A percentile compares a stretch with the other conserved stretches of the same genome.
Evolutionary conservation across 257 asterid genomes (phyloP).

Genomic region (Ajuga chamaepitys): DNA sequence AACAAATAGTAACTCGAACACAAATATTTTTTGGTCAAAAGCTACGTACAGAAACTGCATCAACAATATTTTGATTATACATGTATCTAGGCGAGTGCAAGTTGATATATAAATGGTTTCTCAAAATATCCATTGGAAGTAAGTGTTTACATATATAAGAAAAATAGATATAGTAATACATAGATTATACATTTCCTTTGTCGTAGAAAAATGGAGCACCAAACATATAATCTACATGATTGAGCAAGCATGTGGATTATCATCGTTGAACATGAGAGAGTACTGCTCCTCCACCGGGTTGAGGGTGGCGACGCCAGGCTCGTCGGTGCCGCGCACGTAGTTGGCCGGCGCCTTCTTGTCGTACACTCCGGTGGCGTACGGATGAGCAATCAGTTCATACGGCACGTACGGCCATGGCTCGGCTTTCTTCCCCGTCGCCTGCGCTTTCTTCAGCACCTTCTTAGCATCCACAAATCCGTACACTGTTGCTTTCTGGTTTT

Average conservation of each 20-base stretch:
- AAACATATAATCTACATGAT: conserved; percentile 62
- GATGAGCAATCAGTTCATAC: conserved; percentile 59
- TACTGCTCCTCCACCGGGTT: conserved; percentile 71
- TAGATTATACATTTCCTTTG: no score
- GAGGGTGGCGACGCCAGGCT: conserved; percentile 65
- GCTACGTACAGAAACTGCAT: no score
- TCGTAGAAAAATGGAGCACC: no score
- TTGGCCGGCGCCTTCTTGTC: conserved; percentile 90
- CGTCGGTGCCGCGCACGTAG: conserved; percentile 50
- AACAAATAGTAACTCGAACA: no score
- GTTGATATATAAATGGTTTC: no score
- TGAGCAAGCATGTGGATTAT: conserved; percentile 73
- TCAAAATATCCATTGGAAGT: no score
- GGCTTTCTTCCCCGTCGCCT: conserved; percentile 53
- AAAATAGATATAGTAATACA: background rate
- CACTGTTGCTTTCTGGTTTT: conserved; percentile 79
- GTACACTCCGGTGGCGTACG: conserved; percentile 69
- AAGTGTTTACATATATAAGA: no score
- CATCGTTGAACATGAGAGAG: conserved; percentile 77
- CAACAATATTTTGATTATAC: no score
- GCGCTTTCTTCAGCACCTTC: conserved; percentile 65
- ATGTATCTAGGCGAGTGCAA: no score
- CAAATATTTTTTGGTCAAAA: no score
- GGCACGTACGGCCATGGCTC: conserved; percentile 95
- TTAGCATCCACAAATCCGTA: conserved; percentile 71